Conservation (phyloP, 2,329 filamentous ascomycete species). For the Xylaria sp. region DNA sequence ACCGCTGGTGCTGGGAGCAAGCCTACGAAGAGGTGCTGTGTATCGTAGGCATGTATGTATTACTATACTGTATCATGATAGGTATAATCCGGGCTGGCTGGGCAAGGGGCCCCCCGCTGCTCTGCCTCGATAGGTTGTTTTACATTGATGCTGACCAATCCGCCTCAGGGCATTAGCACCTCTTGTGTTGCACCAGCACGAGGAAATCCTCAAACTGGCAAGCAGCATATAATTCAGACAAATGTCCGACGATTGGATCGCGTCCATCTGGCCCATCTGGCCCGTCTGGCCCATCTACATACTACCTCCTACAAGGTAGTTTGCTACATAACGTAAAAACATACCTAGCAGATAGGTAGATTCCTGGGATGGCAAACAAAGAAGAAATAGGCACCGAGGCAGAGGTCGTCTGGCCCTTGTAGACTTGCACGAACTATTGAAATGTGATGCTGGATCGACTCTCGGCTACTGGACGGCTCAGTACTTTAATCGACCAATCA, state of each 20-base stretch:
- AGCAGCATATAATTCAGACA: conserved; percentile 18
- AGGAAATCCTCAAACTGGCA: conserved; percentile 26
- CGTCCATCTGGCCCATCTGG: too few relatives aligned
- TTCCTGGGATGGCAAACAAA: background rate
- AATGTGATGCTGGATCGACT: conserved; percentile 21
- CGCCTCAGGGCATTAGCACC: conserved; percentile 11
- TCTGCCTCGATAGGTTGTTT: conserved; percentile 41
- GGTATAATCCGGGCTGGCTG: conserved; percentile 1
- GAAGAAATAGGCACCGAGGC: conserved; percentile 6
- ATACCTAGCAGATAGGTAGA: too few relatives aligned
- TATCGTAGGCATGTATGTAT: too few relatives aligned
- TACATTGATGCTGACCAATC: conserved; percentile 40
- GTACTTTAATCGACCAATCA: conserved; percentile 31
- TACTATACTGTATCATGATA: too few relatives aligned
- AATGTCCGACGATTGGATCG: conserved; percentile 14
- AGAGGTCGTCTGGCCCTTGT: conserved; percentile 3
- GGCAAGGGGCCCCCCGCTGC: conserved; percentile 26
- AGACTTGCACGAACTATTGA: conserved; percentile 27
- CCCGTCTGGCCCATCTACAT: too few relatives aligned
- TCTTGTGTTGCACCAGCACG: conserved; percentile 9
- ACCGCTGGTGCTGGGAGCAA: too few relatives aligned
- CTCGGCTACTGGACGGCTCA: conserved; percentile 23
- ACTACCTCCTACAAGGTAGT: too few relatives aligned
- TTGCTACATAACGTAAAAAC: too few relatives aligned
- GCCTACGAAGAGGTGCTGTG: too few relatives aligned